These are phyloP conservation scores for Penicillium fimorum DNA, from an alignment of 495 filamentous ascomycete species.

Conservation along the genomic window DNA sequence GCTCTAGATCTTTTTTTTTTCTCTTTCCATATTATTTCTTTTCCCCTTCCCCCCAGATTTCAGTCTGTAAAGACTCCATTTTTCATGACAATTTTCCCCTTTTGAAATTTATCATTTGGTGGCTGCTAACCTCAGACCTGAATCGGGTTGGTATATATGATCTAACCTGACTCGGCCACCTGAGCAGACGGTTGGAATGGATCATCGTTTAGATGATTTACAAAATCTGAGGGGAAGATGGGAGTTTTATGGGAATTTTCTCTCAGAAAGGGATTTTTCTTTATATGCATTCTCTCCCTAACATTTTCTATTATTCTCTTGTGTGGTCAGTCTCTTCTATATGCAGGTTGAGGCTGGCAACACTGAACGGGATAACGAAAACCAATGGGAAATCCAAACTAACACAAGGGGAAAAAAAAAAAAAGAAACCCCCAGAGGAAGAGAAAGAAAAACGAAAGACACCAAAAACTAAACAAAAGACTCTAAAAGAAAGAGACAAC, in stretches of 20 bases:
- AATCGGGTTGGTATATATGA: slow-evolving; percentile 20
- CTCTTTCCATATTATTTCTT: slow-evolving; percentile 9
- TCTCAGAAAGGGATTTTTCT: slow-evolving; percentile 9
- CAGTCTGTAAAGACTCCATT: not conserved
- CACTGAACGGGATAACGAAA: slow-evolving; percentile 4
- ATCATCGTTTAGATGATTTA: slow-evolving; percentile 22
- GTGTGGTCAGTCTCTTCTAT: slow-evolving; percentile 1
- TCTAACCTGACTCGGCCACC: slow-evolving; percentile 29
- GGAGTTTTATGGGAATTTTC: slow-evolving; percentile 5
- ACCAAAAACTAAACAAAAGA: too few relatives aligned
- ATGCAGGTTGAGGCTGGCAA: slow-evolving; percentile 19
- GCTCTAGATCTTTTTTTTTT: slow-evolving; percentile 18
- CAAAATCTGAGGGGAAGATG: slow-evolving; percentile 6
- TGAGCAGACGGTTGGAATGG: slow-evolving; percentile 32
- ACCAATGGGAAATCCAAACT: slow-evolving; percentile 11
- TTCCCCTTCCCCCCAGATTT: slow-evolving; percentile 6
- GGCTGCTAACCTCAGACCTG: not conserved
- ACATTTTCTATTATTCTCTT: not conserved
- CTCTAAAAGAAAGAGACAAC: not conserved
- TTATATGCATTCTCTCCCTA: not conserved
- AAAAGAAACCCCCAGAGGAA: not conserved
- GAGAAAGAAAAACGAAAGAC: not conserved
- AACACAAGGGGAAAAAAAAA: not conserved
- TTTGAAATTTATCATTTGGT: not conserved
- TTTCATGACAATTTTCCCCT: not conserved